Evolutionary conservation across 306 rosid species (phyloP), one percentile per base, ranked within the genome.

Genomic region (Myrica gale): DNA sequence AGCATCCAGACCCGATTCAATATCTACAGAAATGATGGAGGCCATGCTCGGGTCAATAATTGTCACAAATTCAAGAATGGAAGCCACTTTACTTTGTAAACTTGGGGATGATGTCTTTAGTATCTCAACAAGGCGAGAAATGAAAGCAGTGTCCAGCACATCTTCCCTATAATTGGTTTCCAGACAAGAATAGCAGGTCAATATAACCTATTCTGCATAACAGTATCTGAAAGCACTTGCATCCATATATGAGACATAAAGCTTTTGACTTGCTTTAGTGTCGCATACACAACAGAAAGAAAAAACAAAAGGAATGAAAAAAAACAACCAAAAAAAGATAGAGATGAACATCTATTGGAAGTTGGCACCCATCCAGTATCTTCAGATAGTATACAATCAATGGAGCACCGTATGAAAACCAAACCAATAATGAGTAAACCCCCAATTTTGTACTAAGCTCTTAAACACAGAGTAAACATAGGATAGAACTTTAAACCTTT

Each of bases 1-100:
- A 76, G 87, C 87, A 60, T 54, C 66, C 72, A 94, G 86, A 81
- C 86, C 91, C n/a, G 88, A 81, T 82, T 88, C 96, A 46, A 94
- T 80, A 80, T 88, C 90, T 58, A 75, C 79, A 7, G 88, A 74
- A 47, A 74, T 69, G 77, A 85, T 70, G 19, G 75, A 50, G 74
- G 82, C 78, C 80, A 88, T 84, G 71, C 87, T 78, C 76, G 87
- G 91, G 80, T 90, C 94, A 69, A 74, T 84, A 80, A 88, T 74
- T 76, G 90, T 83, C 74, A 82, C 86, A 76, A 90, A 94, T 82
- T 94, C 97, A 0, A 94, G 94, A 51, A 90, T 80, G 19, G 90
- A 87, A 26, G 94, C 90, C 67, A 96, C 96, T 83, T 91, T 91
- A 77, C 81, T 85, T 81, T 94, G 97, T 81, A 91, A 82, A 79